These are phyloP conservation scores for Suhomyces faveliae DNA, from an alignment of 805 yeast genomes.

Conservation along the genomic window DNA sequence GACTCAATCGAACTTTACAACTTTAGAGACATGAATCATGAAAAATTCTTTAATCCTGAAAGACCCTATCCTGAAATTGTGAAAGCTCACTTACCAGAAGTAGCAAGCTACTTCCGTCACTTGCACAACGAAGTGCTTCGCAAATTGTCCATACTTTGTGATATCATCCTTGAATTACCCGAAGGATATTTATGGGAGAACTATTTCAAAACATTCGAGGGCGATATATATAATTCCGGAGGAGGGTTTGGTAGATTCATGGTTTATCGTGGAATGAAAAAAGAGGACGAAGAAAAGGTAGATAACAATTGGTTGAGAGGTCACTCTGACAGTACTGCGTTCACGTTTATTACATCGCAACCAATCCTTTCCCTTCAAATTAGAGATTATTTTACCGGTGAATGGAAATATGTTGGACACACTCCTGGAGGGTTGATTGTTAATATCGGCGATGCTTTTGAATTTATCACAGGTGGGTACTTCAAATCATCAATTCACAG, in stretches of 20 bases:
- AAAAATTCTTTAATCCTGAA: conserved; percentile 18
- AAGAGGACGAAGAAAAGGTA: conserved; percentile 23
- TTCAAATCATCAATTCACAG: conserved; percentile 17
- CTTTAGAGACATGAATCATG: conserved; percentile 26
- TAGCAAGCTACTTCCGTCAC: conserved; percentile 22
- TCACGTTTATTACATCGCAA: conserved; percentile 32
- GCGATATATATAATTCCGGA: conserved; percentile 25
- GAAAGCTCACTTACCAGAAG: conserved; percentile 21
- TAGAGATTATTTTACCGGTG: conserved; percentile 28
- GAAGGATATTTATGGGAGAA: conserved; percentile 30
- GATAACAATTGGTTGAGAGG: conserved; percentile 30
- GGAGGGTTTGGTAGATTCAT: conserved; percentile 31
- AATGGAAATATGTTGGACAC: conserved; percentile 32
- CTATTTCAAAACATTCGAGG: conserved; percentile 23
- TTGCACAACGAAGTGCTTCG: conserved; percentile 22
- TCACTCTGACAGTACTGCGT: conserved; percentile 31
- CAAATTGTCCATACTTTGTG: conserved; percentile 25
- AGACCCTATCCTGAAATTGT: conserved; percentile 26
- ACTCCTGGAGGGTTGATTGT: conserved; percentile 29
- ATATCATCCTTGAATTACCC: conserved; percentile 26
- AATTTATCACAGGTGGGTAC: conserved; percentile 29
- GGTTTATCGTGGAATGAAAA: conserved; percentile 26
- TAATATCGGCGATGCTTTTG: conserved; percentile 31
- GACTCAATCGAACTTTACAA: conserved; percentile 30
- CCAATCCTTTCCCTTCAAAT: conserved; percentile 31